Percentiles rank a stretch among this genome's conserved stretches.
These are phyloP conservation scores for Leptographium galeiforme DNA, from an alignment of 2,329 filamentous ascomycete species.

Conservation along the genomic window DNA sequence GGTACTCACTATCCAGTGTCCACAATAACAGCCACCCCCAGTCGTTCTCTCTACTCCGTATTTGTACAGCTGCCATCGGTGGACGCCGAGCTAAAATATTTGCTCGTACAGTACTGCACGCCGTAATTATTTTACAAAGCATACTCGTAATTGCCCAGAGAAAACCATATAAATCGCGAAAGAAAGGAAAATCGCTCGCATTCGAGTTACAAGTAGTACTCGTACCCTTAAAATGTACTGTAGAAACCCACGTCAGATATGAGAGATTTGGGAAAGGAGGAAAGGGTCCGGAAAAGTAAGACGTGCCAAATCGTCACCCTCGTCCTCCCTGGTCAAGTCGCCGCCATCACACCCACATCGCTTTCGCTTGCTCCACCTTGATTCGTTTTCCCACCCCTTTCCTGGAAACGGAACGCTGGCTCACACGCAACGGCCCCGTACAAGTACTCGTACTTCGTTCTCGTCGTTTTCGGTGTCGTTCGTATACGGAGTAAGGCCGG, in stretches of 20 bases:
- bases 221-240: too few species aligned
- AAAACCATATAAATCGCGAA: background rate
- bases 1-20: background rate
- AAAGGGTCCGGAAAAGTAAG: background rate
- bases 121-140: background rate
- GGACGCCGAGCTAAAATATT: background rate
- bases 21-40: background rate
- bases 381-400: background rate
- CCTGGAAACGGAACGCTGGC: background rate
- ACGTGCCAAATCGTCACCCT: background rate
- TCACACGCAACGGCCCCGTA: background rate
- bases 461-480: background rate
- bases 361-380: background rate
- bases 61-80: background rate
- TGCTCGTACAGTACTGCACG: too few species aligned
- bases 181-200: background rate
- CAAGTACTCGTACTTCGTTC: too few species aligned
- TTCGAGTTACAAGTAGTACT: background rate
- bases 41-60: background rate
- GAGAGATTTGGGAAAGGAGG: background rate
- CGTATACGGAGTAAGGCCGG: conserved; percentile 1
- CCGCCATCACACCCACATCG: background rate
- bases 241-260: too few species aligned
- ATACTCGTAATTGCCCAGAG: background rate
- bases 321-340: background rate